Base-by-base conservation (phyloP, 2,329 filamentous ascomycete species). In the Colletotrichum sp. region DNA sequence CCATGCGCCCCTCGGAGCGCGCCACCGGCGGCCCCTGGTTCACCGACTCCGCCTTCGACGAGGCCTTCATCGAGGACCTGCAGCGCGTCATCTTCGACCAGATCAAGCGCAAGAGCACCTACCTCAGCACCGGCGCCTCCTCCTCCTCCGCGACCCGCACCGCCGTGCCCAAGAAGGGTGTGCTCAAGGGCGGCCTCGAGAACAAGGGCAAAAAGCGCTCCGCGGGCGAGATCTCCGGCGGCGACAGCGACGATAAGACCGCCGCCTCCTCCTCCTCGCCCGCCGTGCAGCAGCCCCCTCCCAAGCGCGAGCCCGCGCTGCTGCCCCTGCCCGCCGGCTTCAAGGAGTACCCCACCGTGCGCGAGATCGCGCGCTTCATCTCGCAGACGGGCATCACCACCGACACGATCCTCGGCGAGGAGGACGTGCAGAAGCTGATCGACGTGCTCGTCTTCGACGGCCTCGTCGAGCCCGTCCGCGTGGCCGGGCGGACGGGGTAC, bases 11-110 rank as follows among this genome's bases (percentile, higher is more conserved):
- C 1, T 95, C 94, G 70, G 96, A 98, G 77, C 94, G 97, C 77
- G 95, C 98, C 63, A 98, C 96, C 0, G 97, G 97, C 64, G 97
- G 97, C 3, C 94, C 95, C 11, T 99, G 96, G 95, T 98, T 97
- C 84, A 96, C 95, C 9, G 96, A 98, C 78, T 95, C 95, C 68
- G 94, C 96, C 78, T 90, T 98, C 15, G 97, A 99, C 84, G 93
- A 94, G 78, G 94, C 94, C 74, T 95, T 99, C 83, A 96, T 98
- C 80, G 92, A 94, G 72, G 92, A 92, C 57, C 88, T 98, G 66
- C 91, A 94, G 76, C 90, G 91, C 25, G 90, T 94, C 75, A 91
- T 98, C 68, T 94, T 95, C 79, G 91, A 93, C 78, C 93, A 92
- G 77, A 91, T 98, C 77, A 93, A 93, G 80, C 88, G 88, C 13